These are phyloP conservation scores for Schwanniomyces pseudopolymorphus DNA, from an alignment of 805 yeast genomes.

Conservation along the genomic window DNA sequence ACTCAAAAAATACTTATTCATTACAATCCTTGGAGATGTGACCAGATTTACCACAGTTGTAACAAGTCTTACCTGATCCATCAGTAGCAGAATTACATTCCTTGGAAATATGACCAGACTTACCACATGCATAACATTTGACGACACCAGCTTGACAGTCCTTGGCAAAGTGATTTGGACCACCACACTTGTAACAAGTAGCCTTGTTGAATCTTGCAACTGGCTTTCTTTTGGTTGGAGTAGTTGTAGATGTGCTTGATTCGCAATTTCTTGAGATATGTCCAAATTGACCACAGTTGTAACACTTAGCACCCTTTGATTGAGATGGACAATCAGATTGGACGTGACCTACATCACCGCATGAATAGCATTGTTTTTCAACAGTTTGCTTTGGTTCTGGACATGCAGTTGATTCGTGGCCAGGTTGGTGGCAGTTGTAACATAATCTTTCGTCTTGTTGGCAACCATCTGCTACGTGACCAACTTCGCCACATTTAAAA, in stretches of 20 bases:
- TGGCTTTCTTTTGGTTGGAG: constrained; percentile 23
- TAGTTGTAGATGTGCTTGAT: constrained; percentile 25
- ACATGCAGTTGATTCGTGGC: constrained; percentile 87
- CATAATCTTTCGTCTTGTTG: constrained; percentile 81
- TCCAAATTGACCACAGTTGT: constrained; percentile 57
- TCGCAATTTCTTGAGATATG: constrained; percentile 81
- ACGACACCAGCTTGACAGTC: constrained; percentile 73
- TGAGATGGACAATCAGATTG: constrained; percentile 78
- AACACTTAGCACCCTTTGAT: constrained; percentile 71
- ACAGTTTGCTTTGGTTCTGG: constrained; percentile 83
- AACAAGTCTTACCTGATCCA: constrained; percentile 60
- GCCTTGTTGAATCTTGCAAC: constrained; percentile 25
- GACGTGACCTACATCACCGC: constrained; percentile 89
- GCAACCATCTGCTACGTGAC: constrained; percentile 89
- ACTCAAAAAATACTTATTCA: constrained; percentile 5
- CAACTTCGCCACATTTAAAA: constrained; percentile 89
- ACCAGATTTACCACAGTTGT: constrained; percentile 76
- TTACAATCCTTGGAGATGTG: constrained; percentile 83
- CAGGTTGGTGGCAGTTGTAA: constrained; percentile 89
- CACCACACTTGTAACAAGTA: constrained; percentile 88
- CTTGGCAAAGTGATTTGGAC: constrained; percentile 90
- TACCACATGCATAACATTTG: constrained; percentile 92
- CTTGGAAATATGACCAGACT: constrained; percentile 83
- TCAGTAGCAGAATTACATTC: constrained; percentile 67
- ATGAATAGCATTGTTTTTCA: constrained; percentile 88